Evolutionary conservation across 345 rosid genomes (phyloP), one percentile per base, ranked within the genome.

Genomic region (Hevea brasiliensis): DNA sequence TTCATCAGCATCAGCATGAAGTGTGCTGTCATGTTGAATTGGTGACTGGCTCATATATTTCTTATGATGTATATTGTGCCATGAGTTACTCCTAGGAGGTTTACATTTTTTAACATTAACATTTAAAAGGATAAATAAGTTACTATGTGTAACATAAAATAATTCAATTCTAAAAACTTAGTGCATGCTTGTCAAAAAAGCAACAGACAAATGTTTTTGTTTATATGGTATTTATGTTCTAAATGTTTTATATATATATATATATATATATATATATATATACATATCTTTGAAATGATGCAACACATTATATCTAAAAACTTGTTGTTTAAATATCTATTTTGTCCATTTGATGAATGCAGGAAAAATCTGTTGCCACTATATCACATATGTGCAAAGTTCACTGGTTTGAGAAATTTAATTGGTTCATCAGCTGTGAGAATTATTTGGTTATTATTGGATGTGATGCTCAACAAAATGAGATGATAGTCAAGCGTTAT

Each of bases 321-420:
- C 7, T 8, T 29, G 26, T n/a, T n/a, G n/a, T 6, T 37, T 48
- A 35, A 37, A 3, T 35, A 11, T 18, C 20, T 48, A 37, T 50
- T 15, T 50, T 21, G 1, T 50, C 35, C 59, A 14, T n/a, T n/a
- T 6, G 32, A 48, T 42, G 20, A 55, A 7, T 70, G 85, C 85
- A 95, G 98, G 99, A 92, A 72, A 92, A 91, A 84, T 63, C 89
- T 80, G 94, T 88, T 77, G 96, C 99, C 57, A 82, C 89, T 70
- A 92, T 95, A 83, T 84, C 98, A 58, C 94, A 95, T 70, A 91
- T 95, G 90, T 92, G 94, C 72, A 95, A 95, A 80, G 89, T 92
- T 77, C 98, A 95, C 87, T 95, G 99, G 99, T 92, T 95, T 73
- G 99, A 92, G 90, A 95, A 95, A 79, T 95, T 91, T 76, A 89